phyloP scores from a whole-genome alignment of 1,284 basidiomycete genomes.

The Porphyrellus sp. region DNA sequence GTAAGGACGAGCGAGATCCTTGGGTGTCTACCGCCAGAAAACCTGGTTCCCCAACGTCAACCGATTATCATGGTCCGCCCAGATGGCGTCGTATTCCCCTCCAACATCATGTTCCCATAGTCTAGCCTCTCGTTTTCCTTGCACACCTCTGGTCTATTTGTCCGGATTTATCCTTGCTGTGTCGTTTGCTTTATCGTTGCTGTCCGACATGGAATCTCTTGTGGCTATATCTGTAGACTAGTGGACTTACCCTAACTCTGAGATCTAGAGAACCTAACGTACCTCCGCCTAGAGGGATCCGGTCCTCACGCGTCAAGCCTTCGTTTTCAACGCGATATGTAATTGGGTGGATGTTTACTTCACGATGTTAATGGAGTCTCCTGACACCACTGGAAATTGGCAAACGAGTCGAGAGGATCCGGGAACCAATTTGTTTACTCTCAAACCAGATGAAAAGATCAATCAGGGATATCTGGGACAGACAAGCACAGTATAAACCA shows the following conservation, averaged over 20 bases:
- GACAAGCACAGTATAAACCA: too few species aligned
- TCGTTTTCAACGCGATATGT: too few species aligned
- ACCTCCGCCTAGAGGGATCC: too few species aligned
- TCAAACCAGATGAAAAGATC: too few species aligned
- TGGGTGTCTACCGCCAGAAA: slow-evolving; percentile 71
- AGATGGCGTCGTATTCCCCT: slow-evolving; percentile 91
- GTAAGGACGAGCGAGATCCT: slow-evolving; percentile 87
- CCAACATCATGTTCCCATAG: slow-evolving; percentile 79
- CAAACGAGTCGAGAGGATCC: too few species aligned
- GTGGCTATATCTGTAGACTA: slow-evolving; percentile 36
- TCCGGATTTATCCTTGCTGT: slow-evolving; percentile 22
- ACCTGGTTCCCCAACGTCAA: slow-evolving; percentile 58
- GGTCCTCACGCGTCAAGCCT: too few species aligned
- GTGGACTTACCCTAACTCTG: slow-evolving; percentile 27
- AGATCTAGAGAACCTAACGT: too few species aligned
- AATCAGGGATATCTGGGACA: too few species aligned
- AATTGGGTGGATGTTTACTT: too few species aligned
- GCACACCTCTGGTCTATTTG: slow-evolving; percentile 25
- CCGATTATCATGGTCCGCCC: slow-evolving; percentile 84
- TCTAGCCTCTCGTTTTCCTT: slow-evolving; percentile 14
- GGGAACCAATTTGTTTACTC: too few species aligned
- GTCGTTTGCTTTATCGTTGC: slow-evolving; percentile 15
- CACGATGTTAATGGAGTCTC: too few species aligned
- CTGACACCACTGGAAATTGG: too few species aligned
- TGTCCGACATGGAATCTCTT: slow-evolving; percentile 33